A percentile compares a stretch with the other conserved stretches of the same genome.
Conservation (phyloP, 1,284 basidiomycete genomes). For the Cutaneotrichosporon sp. region DNA sequence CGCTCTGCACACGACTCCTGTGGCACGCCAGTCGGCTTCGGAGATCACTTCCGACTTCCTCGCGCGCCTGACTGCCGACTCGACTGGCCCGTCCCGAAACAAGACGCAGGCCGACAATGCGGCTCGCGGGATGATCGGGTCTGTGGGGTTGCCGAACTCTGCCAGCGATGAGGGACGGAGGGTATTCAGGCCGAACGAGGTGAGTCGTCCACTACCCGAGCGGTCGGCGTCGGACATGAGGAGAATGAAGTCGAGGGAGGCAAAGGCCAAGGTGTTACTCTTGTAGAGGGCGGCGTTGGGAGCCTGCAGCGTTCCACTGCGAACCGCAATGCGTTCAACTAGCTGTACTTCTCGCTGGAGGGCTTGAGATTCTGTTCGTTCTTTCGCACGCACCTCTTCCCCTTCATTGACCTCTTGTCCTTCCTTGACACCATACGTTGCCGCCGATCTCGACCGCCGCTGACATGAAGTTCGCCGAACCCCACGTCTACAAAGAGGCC, state of each 20-base stretch:
- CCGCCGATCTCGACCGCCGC: neutral
- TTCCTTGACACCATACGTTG: too few relatives aligned
- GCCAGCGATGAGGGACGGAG: slow-evolving; percentile 3
- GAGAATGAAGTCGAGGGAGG: neutral
- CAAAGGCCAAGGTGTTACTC: too few relatives aligned
- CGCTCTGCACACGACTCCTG: slow-evolving; percentile 1
- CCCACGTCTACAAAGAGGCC: slow-evolving; percentile 12
- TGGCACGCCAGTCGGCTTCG: slow-evolving; percentile 5
- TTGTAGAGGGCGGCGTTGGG: too few relatives aligned
- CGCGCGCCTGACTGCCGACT: slow-evolving; percentile 10
- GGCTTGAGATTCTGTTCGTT: too few relatives aligned
- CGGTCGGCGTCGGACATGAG: neutral
- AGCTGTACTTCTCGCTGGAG: too few relatives aligned
- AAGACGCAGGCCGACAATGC: slow-evolving; percentile 4
- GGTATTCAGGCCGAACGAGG: slow-evolving; percentile 7
- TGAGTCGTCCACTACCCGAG: neutral
- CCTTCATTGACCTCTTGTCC: too few relatives aligned
- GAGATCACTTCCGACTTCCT: slow-evolving; percentile 19
- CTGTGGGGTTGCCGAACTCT: slow-evolving; percentile 11
- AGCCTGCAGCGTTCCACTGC: too few relatives aligned
- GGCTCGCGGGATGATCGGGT: slow-evolving; percentile 16
- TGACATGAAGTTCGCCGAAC: slow-evolving; percentile 14
- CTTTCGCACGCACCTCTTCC: too few relatives aligned
- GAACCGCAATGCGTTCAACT: too few relatives aligned
- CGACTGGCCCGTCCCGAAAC: neutral